Percentiles rank a stretch among this genome's conserved stretches.
Conservation (phyloP, 2,329 filamentous ascomycete genomes). For the Nigrospora sphaerica region DNA sequence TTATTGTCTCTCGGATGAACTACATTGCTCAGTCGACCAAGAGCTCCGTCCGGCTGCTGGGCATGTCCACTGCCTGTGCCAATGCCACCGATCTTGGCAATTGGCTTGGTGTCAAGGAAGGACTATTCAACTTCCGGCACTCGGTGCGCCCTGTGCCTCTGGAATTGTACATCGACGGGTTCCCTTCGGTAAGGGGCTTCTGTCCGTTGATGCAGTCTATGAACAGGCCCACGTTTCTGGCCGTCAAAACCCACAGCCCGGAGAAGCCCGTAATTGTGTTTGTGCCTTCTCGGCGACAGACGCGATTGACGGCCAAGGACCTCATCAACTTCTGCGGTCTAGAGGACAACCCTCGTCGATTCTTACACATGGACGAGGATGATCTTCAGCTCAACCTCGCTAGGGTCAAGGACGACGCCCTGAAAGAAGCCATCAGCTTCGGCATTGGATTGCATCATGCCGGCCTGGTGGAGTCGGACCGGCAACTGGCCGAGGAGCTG, state of each 20-base stretch:
- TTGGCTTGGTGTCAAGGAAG: slow-evolving; percentile 95
- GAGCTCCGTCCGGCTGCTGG: slow-evolving; percentile 78
- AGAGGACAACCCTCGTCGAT: slow-evolving; percentile 93
- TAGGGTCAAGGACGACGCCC: slow-evolving; percentile 84
- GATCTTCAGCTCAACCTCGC: slow-evolving; percentile 83
- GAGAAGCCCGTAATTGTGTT: slow-evolving; percentile 98
- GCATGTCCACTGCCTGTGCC: slow-evolving; percentile 98
- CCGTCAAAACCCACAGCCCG: slow-evolving; percentile 93
- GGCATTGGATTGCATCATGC: slow-evolving; percentile 97
- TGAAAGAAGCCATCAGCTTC: slow-evolving; percentile 92
- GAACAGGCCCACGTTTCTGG: slow-evolving; percentile 94
- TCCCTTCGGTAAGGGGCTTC: slow-evolving; percentile 90
- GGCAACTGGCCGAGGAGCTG: slow-evolving; percentile 85
- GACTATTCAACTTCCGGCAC: slow-evolving; percentile 93
- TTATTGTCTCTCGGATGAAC: slow-evolving; percentile 93
- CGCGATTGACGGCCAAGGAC: slow-evolving; percentile 88
- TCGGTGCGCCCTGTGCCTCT: slow-evolving; percentile 93
- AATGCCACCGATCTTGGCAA: slow-evolving; percentile 92
- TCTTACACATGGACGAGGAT: slow-evolving; percentile 90
- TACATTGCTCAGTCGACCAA: slow-evolving; percentile 95
- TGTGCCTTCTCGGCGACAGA: slow-evolving; percentile 91
- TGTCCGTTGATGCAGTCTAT: slow-evolving; percentile 98
- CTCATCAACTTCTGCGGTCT: slow-evolving; percentile 96
- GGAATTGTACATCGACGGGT: slow-evolving; percentile 96
- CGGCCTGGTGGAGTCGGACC: slow-evolving; percentile 89